phyloP scores from a whole-genome alignment of 345 rosid genomes.

The Acer negundo region DNA sequence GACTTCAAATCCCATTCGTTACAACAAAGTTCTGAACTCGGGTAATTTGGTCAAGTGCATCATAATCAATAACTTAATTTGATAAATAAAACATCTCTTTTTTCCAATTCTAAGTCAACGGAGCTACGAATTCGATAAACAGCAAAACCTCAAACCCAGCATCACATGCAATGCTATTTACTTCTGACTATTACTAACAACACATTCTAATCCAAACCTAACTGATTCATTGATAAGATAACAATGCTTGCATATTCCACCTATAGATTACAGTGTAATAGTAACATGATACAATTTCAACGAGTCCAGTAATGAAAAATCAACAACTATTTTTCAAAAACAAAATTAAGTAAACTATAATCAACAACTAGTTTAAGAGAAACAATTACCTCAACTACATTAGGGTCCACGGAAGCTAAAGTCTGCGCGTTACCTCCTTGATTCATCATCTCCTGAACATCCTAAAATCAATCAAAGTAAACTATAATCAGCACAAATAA shows the following conservation, averaged over 20 bases:
- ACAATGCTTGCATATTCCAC: background rate
- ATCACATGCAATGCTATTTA: constrained; percentile 1
- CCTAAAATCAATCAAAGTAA: constrained; percentile 33
- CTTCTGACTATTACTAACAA: background rate
- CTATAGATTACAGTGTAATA: background rate
- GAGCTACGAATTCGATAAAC: background rate
- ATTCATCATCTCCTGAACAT: constrained; percentile 67
- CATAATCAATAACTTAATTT: background rate
- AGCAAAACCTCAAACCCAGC: constrained; percentile 5
- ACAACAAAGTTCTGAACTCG: background rate
- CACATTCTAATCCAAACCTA: background rate
- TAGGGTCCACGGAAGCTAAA: constrained; percentile 57
- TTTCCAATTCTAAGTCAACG: background rate
- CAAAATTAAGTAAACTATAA: background rate
- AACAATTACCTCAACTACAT: constrained; percentile 65
- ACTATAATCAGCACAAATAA: background rate
- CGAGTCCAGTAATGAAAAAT: background rate
- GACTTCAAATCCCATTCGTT: background rate
- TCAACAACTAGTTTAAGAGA: background rate
- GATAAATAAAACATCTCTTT: background rate
- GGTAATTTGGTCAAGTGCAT: background rate
- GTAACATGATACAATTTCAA: background rate
- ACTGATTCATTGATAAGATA: background rate
- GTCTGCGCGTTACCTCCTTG: constrained; percentile 69
- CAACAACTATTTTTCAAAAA: constrained; percentile 5